These are phyloP conservation scores for Scytalidium sp. DNA, from an alignment of 2,329 filamentous ascomycete species.

Conservation along the genomic window DNA sequence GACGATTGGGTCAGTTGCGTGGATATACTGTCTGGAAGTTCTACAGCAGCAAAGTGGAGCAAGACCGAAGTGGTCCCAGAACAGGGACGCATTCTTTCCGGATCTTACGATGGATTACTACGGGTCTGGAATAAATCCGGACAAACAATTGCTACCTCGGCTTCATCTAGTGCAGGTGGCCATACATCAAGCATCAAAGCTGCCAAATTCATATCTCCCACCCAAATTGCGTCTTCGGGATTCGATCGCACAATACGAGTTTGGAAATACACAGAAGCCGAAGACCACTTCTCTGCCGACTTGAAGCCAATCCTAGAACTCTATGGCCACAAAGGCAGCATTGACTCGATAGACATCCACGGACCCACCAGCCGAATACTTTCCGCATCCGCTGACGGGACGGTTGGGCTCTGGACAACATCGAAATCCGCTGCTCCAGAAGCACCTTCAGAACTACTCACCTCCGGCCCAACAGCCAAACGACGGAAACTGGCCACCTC, in stretches of 20 bases:
- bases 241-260: conserved; percentile 82
- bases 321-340: conserved; percentile 73
- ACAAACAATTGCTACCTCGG: conserved; percentile 76
- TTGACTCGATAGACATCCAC: conserved; percentile 75
- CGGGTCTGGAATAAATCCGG: conserved; percentile 88
- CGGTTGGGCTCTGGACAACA: conserved; percentile 84
- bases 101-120: conserved; percentile 85
- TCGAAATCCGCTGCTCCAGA: conserved; percentile 73
- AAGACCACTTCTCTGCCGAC: conserved; percentile 49
- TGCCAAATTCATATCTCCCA: conserved; percentile 78
- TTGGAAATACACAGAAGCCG: conserved; percentile 79
- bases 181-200: conserved; percentile 76
- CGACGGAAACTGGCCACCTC: conserved; percentile 65
- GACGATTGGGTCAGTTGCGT: conserved; percentile 95
- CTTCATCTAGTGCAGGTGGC: conserved; percentile 62
- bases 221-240: conserved; percentile 77
- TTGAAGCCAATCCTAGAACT: conserved; percentile 76
- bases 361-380: conserved; percentile 72
- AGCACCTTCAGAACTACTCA: conserved; percentile 67
- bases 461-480: conserved; percentile 67
- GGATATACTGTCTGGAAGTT: conserved; percentile 72
- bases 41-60: conserved; percentile 57
- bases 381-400: conserved; percentile 80
- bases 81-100: conserved; percentile 79
- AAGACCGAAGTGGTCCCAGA: conserved; percentile 46